Evolutionary conservation across 805 yeast species (phyloP).

Genomic region (Candida suzukii): DNA sequence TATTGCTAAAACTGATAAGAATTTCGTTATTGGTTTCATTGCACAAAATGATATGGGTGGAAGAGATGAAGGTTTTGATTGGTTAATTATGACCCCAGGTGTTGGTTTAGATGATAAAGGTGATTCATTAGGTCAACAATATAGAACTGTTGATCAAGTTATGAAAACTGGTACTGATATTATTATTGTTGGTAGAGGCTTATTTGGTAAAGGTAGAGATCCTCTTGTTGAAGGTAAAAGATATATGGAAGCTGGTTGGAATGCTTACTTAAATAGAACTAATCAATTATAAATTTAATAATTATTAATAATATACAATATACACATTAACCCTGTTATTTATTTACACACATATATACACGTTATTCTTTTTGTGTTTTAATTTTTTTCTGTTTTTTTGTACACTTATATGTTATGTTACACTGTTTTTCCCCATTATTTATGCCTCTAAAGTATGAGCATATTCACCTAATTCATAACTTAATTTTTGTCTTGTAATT

Average conservation of each 20-base stretch:
- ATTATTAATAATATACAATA: neutral
- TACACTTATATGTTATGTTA: too few relatives aligned
- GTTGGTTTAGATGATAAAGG: slow-evolving; percentile 97
- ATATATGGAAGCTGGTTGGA: slow-evolving; percentile 93
- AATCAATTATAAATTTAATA: slow-evolving; percentile 9
- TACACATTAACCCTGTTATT: neutral
- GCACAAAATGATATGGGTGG: slow-evolving; percentile 90
- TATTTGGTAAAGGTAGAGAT: slow-evolving; percentile 91
- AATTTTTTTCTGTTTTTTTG: too few relatives aligned
- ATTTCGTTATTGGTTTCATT: slow-evolving; percentile 93
- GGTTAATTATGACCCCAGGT: slow-evolving; percentile 97
- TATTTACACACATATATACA: too few relatives aligned
- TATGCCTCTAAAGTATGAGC: neutral
- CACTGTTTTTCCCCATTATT: too few relatives aligned
- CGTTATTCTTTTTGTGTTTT: too few relatives aligned
- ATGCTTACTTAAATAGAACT: slow-evolving; percentile 56
- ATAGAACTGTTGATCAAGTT: slow-evolving; percentile 85
- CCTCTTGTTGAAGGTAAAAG: slow-evolving; percentile 83
- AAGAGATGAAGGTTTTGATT: slow-evolving; percentile 78
- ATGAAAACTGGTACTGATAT: slow-evolving; percentile 83
- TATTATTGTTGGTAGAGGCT: slow-evolving; percentile 97
- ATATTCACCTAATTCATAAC: slow-evolving; percentile 19
- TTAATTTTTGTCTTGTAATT: slow-evolving; percentile 50
- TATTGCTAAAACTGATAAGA: slow-evolving; percentile 74
- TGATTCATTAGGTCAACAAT: slow-evolving; percentile 93